Conservation (phyloP, 805 yeast genomes). For the Kluyveromyces nonfermentans region DNA sequence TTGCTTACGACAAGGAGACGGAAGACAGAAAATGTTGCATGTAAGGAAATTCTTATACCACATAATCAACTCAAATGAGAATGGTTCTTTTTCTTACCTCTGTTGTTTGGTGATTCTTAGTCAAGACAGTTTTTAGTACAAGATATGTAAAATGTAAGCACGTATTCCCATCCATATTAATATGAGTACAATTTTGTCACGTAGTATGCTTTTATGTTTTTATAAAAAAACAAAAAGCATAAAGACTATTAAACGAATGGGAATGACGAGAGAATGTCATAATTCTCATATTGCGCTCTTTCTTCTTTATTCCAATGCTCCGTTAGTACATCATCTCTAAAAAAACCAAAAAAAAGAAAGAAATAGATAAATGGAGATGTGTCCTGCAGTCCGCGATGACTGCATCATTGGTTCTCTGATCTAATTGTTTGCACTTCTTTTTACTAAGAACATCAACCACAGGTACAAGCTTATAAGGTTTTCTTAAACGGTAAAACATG, state of each 20-base stretch:
- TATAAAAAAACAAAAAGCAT: background rate
- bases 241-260: background rate
- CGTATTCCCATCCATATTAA: background rate
- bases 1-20: slow-evolving; percentile 22
- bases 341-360: slow-evolving; percentile 5
- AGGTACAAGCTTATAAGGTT: too few relatives aligned
- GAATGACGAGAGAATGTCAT: too few relatives aligned
- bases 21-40: slow-evolving; percentile 30
- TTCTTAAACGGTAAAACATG: too few relatives aligned
- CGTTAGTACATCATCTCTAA: slow-evolving; percentile 41
- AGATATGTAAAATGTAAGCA: background rate
- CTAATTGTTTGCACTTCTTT: too few relatives aligned
- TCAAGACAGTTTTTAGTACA: background rate
- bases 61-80: background rate
- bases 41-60: slow-evolving; percentile 7
- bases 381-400: slow-evolving; percentile 46
- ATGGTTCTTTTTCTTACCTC: background rate
- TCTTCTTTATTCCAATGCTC: slow-evolving; percentile 43
- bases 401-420: slow-evolving; percentile 53
- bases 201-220: background rate
- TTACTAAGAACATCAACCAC: too few relatives aligned
- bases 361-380: slow-evolving; percentile 15
- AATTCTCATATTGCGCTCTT: background rate
- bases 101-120: background rate
- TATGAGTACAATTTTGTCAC: background rate